These are phyloP conservation scores for Aspergillus pseudoglaucus DNA, from an alignment of 2,329 filamentous ascomycete species.

Conservation along the genomic window DNA sequence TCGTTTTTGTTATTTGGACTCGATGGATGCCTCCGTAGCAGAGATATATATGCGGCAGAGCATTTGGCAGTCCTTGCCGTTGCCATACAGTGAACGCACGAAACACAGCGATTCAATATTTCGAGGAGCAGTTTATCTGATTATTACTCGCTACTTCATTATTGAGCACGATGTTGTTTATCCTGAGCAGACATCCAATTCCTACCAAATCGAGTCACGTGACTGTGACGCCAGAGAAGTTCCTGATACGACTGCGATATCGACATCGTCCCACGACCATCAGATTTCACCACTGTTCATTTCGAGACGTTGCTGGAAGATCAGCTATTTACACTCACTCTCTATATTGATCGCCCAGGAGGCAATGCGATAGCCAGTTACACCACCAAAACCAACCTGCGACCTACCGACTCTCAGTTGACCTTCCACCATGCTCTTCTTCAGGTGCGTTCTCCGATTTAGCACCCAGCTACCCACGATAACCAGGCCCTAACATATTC, in stretches of 20 bases:
- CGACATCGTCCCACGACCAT: background rate
- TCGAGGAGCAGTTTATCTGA: too few relatives aligned
- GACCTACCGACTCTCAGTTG: slow-evolving; percentile 1
- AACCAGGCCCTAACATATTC: background rate
- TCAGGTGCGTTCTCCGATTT: slow-evolving; percentile 36
- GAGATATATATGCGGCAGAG: too few relatives aligned
- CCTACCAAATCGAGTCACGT: background rate
- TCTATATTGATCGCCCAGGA: background rate
- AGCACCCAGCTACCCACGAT: background rate
- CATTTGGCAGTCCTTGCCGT: too few relatives aligned
- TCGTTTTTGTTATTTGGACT: too few relatives aligned
- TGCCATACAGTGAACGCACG: too few relatives aligned
- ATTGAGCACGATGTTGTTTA: too few relatives aligned
- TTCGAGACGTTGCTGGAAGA: too few relatives aligned
- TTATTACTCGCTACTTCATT: too few relatives aligned
- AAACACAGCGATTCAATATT: too few relatives aligned
- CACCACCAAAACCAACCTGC: slow-evolving; percentile 1
- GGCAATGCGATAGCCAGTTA: slow-evolving; percentile 9
- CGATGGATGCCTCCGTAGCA: background rate
- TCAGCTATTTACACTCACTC: too few relatives aligned
- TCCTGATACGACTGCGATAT: background rate
- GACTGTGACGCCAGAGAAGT: background rate
- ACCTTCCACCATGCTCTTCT: slow-evolving; percentile 44
- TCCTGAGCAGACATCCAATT: background rate
- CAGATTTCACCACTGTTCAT: background rate